Percentiles rank a stretch among this genome's conserved stretches.
Conservation (phyloP, 192 early-diverging fungal species). For the Backusella psychrophila region DNA sequence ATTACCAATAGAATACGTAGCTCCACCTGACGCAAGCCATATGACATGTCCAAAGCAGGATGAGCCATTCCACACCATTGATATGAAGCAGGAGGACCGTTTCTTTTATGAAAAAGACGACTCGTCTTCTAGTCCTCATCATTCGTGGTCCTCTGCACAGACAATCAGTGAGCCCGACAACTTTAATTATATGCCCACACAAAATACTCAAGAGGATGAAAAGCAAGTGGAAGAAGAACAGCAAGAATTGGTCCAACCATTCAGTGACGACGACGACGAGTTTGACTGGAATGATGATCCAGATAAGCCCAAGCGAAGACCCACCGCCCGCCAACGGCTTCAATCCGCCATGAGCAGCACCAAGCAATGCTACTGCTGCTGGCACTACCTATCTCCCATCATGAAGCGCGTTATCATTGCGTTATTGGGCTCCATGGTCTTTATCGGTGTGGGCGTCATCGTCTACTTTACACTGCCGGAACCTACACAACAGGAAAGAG, state of each 20-base stretch:
- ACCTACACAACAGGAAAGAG: slow-evolving; percentile 10
- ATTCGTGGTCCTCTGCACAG: background rate
- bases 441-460: slow-evolving; percentile 28
- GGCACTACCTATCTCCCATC: slow-evolving; percentile 36
- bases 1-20: background rate
- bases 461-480: slow-evolving; percentile 23
- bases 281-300: slow-evolving; percentile 41
- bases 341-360: slow-evolving; percentile 17
- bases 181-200: background rate
- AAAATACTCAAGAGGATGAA: background rate
- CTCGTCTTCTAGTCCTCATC: background rate
- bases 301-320: slow-evolving; percentile 29
- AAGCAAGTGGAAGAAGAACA: background rate
- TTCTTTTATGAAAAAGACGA: slow-evolving; percentile 8
- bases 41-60: background rate
- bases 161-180: background rate
- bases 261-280: slow-evolving; percentile 22
- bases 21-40: slow-evolving; percentile 8
- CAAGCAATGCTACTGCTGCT: slow-evolving; percentile 24
- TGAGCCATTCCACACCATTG: background rate
- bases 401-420: slow-evolving; percentile 34
- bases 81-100: slow-evolving; percentile 1
- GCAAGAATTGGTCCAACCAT: background rate
- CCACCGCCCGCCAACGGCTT: slow-evolving; percentile 15
- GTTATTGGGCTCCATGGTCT: slow-evolving; percentile 20